phyloP scores from a whole-genome alignment of 176 grass and related monocot species.

The Leersia perrieri region DNA sequence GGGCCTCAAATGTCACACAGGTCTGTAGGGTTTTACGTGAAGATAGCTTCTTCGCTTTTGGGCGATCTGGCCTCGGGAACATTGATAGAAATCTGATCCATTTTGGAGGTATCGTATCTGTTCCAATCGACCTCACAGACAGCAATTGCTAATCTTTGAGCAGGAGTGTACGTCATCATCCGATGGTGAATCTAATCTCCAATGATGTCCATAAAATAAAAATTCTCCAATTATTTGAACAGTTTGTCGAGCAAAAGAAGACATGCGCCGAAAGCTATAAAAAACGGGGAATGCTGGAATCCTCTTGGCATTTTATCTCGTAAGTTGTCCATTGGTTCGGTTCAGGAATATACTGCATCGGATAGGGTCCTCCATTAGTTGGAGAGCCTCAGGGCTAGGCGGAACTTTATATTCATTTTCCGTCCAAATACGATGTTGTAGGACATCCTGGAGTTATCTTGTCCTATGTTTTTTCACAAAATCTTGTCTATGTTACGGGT shows the following conservation, averaged over 20 bases:
- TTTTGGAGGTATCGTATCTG: background rate
- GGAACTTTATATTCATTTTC: background rate
- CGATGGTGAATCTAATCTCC: background rate
- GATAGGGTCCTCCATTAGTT: background rate
- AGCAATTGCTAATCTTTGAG: background rate
- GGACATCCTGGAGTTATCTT: background rate
- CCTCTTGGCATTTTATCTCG: background rate
- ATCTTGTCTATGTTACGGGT: background rate
- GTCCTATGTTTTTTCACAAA: too few species aligned
- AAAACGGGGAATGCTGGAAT: background rate
- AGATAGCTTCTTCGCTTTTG: background rate
- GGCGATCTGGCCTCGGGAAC: background rate
- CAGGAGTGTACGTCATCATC: background rate
- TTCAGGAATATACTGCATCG: background rate
- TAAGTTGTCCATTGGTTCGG: background rate
- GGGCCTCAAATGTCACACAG: background rate
- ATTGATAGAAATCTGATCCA: background rate
- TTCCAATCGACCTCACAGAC: background rate
- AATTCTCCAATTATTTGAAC: background rate
- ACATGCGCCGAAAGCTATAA: background rate
- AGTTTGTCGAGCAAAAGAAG: conserved; percentile 5
- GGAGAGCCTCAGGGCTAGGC: background rate
- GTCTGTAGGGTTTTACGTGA: background rate
- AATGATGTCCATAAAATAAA: background rate
- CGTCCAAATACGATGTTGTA: background rate